Base-by-base conservation (phyloP, 192 early-diverging fungal genomes). In the Backusella liffmaniae region DNA sequence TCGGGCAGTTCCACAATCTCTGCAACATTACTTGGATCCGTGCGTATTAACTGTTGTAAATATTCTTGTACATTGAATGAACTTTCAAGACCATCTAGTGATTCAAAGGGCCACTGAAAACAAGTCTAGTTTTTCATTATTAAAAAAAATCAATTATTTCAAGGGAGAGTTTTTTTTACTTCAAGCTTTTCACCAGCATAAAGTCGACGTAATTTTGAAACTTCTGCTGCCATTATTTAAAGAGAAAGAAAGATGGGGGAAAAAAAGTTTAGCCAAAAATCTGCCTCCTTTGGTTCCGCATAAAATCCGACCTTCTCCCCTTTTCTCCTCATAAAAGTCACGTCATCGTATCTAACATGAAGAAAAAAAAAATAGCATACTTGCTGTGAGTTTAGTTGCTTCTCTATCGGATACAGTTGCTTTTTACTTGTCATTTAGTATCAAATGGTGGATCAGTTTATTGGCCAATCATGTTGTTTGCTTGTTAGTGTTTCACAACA, bases 11-110 rank as follows among this genome's bases (percentile, higher is more conserved):
- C 67, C 0, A 94, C 87, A 15, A 96, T 77, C 3, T 29, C 41
- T 13, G 90, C 86, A 13, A 94, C 66, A 46, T 93, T 86, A 32
- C 88, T 86, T 18, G 89, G 86, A 66, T 94, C 87, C 9, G 80
- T 76, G 29, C 93, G 85, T 36, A 97, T 86, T 15, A 91, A 84
- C 6, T 84, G 78, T 74, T 97, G 95, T 29, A 98, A 84, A 74
- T 95, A 95, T 74, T 92, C 88, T 75, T 96, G 94, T 21, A 90
- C 85, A 10, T 90, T 86, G 59, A 93, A 91, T 4, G 92, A 84
- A 4, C 91, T 91, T 13, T 92, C 91, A 36, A 94, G 86, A 3
- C 90, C 83, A 29, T 90, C 89, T 53, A 93, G 77, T 7, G 90
- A 65, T 42, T 85, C 67, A 7, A 79, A 53, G 46, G 85, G 81